These are phyloP conservation scores for Phytopythium kandeliae DNA, from an alignment of 352 stramenopile genomes.

Conservation along the genomic window DNA sequence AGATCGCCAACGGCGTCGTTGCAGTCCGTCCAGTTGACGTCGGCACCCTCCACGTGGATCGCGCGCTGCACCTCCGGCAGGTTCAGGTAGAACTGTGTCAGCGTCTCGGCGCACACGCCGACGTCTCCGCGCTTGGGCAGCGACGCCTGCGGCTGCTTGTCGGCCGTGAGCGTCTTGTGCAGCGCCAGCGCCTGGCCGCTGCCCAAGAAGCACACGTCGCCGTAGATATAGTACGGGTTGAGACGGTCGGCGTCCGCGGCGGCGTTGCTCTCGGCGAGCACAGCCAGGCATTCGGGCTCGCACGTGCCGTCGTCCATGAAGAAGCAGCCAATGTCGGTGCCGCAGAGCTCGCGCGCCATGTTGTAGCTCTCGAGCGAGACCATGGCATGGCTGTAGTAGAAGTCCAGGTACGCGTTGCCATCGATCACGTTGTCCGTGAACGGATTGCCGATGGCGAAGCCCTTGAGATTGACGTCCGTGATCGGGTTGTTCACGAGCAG, in stretches of 20 bases:
- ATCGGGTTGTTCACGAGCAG: conserved; percentile 63
- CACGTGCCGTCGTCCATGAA: conserved; percentile 51
- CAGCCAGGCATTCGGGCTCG: conserved; percentile 26
- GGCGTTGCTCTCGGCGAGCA: conserved; percentile 47
- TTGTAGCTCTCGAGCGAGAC: conserved; percentile 75
- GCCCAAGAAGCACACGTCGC: conserved; percentile 65
- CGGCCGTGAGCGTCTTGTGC: conserved; percentile 29
- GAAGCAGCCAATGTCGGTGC: conserved; percentile 46
- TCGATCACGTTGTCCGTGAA: conserved; percentile 60
- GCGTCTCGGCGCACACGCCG: conserved; percentile 55
- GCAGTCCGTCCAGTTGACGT: conserved; percentile 57
- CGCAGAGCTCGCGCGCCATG: conserved; percentile 50
- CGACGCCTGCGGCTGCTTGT: conserved; percentile 16
- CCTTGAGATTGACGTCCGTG: conserved; percentile 59
- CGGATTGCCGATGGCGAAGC: conserved; percentile 75
- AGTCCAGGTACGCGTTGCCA: conserved; percentile 71
- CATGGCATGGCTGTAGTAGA: conserved; percentile 85
- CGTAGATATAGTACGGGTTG: conserved; percentile 82
- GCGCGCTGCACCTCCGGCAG: conserved; percentile 47
- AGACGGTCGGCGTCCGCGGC: conserved; percentile 36
- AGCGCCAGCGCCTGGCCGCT: conserved; percentile 48
- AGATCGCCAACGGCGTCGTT: conserved; percentile 48
- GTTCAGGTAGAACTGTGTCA: conserved; percentile 67
- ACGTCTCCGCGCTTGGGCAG: conserved; percentile 41
- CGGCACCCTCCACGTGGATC: conserved; percentile 40